Percentiles rank a stretch among this genome's conserved stretches.
Conservation (phyloP, 129 eudicot species). For the Arctium lappa region DNA sequence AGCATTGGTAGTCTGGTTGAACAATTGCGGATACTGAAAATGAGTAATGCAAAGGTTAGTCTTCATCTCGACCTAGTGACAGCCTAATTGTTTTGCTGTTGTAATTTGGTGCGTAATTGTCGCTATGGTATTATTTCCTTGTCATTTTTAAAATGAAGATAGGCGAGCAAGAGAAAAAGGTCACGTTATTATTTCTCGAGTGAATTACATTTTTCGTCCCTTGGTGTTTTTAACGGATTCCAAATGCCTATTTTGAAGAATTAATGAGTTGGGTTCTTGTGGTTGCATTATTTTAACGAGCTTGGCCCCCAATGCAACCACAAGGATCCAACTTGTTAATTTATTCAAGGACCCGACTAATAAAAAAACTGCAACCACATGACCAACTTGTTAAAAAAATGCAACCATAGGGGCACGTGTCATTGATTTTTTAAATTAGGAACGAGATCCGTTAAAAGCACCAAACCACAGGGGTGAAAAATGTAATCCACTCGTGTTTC, state of each 20-base stretch:
- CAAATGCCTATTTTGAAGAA: not conserved
- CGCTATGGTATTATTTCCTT: not conserved
- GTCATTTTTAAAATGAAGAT: not conserved
- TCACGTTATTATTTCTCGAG: not conserved
- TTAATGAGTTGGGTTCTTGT: not conserved
- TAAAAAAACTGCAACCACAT: not conserved
- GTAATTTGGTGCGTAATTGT: not conserved
- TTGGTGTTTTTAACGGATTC: not conserved
- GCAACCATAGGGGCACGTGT: not conserved
- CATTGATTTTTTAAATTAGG: not conserved
- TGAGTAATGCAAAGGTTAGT: slow-evolving; percentile 71
- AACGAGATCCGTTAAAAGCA: not conserved
- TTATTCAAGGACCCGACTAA: not conserved
- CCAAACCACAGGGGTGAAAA: not conserved
- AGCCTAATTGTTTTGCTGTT: not conserved
- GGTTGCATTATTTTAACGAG: not conserved
- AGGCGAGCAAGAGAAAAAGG: not conserved
- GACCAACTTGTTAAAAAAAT: not conserved
- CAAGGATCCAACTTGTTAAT: not conserved
- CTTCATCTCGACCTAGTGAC: not conserved
- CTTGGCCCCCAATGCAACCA: not conserved
- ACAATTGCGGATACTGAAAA: slow-evolving; percentile 73
- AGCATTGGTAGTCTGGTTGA: slow-evolving; percentile 87
- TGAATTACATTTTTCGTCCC: not conserved
- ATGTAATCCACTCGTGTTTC: not conserved